These are phyloP conservation scores for Tricholoma matsutake DNA, from an alignment of 768 basidiomycete species.

Conservation along the genomic window DNA sequence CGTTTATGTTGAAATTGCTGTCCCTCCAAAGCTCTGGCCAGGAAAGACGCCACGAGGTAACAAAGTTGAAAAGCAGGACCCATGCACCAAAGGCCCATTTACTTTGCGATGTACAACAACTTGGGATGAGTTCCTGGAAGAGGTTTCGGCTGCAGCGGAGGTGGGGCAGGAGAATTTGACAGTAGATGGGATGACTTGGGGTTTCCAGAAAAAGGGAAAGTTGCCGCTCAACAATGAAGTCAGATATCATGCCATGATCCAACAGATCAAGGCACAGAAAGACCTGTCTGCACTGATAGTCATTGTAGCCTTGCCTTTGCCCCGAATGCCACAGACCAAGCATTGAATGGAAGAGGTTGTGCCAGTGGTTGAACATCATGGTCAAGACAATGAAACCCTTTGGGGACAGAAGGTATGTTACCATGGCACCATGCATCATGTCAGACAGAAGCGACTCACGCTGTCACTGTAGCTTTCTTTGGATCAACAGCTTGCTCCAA, in stretches of 20 bases:
- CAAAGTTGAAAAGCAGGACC: not conserved
- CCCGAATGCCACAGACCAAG: not conserved
- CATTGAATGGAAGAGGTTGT: not conserved
- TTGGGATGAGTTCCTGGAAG: not conserved
- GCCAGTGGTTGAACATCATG: not conserved
- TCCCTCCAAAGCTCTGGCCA: not conserved
- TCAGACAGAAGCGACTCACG: conserved; percentile 7
- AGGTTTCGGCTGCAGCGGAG: not conserved
- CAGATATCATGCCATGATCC: not conserved
- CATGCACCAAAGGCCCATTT: not conserved
- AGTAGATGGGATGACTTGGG: not conserved
- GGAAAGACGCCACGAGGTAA: not conserved
- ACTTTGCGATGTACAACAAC: not conserved
- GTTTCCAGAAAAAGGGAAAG: not conserved
- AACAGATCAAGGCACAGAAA: not conserved
- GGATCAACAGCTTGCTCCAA: not conserved
- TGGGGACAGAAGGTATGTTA: conserved; percentile 1
- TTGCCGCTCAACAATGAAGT: not conserved
- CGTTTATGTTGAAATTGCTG: not conserved
- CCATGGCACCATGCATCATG: conserved; percentile 1
- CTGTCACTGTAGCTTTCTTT: conserved; percentile 1
- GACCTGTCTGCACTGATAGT: not conserved
- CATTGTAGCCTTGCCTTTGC: not conserved
- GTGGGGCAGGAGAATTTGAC: not conserved
- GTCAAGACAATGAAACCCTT: not conserved